Evolutionary conservation across 2,329 filamentous ascomycete species (phyloP).

Genomic region (Diaporthe destruens): DNA sequence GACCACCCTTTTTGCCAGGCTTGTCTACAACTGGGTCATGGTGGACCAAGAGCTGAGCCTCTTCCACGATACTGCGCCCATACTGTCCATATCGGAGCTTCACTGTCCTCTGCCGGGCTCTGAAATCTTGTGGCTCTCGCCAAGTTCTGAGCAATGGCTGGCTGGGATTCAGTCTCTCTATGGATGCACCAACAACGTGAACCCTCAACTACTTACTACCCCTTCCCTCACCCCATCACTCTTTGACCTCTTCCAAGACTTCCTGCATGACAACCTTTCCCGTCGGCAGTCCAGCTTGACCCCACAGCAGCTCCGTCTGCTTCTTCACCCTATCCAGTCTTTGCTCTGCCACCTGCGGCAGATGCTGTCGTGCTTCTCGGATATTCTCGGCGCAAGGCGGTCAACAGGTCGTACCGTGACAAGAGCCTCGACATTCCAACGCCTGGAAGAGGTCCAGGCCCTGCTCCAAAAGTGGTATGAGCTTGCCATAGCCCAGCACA

Average conservation of each 20-base stretch:
- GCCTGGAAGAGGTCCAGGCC: slow-evolving; percentile 73
- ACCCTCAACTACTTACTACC: slow-evolving; percentile 64
- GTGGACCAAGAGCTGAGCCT: slow-evolving; percentile 78
- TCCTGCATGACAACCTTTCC: slow-evolving; percentile 73
- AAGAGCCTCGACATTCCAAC: slow-evolving; percentile 69
- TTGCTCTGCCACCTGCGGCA: slow-evolving; percentile 75
- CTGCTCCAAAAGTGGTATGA: slow-evolving; percentile 77
- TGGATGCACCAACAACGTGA: slow-evolving; percentile 62
- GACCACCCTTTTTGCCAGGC: slow-evolving; percentile 54
- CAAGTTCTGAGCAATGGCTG: slow-evolving; percentile 70
- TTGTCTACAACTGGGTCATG: slow-evolving; percentile 83
- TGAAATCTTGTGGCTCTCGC: slow-evolving; percentile 73
- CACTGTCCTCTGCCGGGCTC: slow-evolving; percentile 72
- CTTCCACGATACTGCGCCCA: slow-evolving; percentile 72
- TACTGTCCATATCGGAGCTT: slow-evolving; percentile 75
- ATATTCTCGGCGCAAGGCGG: slow-evolving; percentile 60
- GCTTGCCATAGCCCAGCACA: slow-evolving; percentile 68
- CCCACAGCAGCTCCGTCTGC: slow-evolving; percentile 72
- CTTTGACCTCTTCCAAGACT: slow-evolving; percentile 75
- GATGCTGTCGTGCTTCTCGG: slow-evolving; percentile 74
- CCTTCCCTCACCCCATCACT: slow-evolving; percentile 69
- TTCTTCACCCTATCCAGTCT: slow-evolving; percentile 76
- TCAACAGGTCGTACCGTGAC: slow-evolving; percentile 62
- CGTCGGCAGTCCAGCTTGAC: slow-evolving; percentile 58
- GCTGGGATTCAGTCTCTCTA: slow-evolving; percentile 70